Conservation (phyloP, 179 eudicot genomes). For the Silene noctiflora region DNA sequence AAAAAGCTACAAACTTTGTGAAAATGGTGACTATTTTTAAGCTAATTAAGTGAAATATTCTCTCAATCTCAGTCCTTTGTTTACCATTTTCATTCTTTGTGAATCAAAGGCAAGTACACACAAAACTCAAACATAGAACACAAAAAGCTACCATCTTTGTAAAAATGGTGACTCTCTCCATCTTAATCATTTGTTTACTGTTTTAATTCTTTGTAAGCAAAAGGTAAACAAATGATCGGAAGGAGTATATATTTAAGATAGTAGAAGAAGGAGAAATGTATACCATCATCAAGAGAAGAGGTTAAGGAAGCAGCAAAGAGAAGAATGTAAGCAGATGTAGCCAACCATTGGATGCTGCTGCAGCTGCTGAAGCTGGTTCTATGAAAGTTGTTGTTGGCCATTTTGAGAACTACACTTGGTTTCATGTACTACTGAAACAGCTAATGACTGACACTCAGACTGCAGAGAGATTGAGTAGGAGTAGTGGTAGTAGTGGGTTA, state of each 20-base stretch:
- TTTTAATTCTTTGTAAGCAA: too few species aligned
- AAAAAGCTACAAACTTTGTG: neutral
- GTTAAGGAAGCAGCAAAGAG: neutral
- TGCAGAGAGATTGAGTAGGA: neutral
- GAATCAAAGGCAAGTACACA: neutral
- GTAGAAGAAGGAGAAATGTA: too few species aligned
- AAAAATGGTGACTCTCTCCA: too few species aligned
- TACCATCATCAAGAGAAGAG: constrained; percentile 19
- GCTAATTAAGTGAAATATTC: neutral
- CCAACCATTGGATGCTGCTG: neutral
- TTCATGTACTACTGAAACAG: too few species aligned
- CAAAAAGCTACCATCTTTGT: neutral
- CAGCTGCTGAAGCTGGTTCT: neutral
- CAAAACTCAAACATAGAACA: neutral
- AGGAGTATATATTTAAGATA: too few species aligned
- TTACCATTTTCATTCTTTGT: too few species aligned
- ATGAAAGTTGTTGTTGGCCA: neutral
- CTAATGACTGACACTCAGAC: neutral
- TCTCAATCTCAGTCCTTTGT: neutral
- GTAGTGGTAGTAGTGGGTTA: neutral
- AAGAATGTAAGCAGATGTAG: neutral
- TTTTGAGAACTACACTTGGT: too few species aligned
- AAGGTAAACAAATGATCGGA: too few species aligned
- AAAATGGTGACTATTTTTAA: neutral
- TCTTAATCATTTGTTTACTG: too few species aligned